Evolutionary conservation across 768 basidiomycete species (phyloP).

Genomic region (Coprinopsis strossmayeri): DNA sequence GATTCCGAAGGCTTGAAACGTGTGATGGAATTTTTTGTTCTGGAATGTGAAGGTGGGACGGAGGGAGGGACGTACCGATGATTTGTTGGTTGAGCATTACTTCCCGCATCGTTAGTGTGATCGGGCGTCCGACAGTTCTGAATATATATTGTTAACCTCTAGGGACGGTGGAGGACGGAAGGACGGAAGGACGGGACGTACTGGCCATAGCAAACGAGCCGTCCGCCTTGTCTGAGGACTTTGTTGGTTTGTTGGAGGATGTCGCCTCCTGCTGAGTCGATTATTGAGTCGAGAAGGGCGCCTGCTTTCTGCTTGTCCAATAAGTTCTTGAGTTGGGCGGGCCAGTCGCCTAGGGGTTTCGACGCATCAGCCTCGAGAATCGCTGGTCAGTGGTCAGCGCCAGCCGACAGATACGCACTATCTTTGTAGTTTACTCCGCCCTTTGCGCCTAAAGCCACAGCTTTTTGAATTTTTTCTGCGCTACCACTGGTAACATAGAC

Average conservation of each 20-base stretch:
- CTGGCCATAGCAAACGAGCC: conserved; percentile 65
- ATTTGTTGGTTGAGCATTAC: conserved; percentile 70
- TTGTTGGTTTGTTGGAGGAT: conserved; percentile 41
- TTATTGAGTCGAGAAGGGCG: conserved; percentile 47
- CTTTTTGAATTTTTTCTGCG: conserved; percentile 62
- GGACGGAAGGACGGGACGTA: conserved; percentile 26
- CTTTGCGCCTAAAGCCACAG: conserved; percentile 60
- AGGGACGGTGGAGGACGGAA: too few relatives aligned
- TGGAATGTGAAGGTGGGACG: background rate
- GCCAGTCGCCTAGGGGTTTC: conserved; percentile 41
- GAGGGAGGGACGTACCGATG: conserved; percentile 42
- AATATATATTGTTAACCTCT: too few relatives aligned
- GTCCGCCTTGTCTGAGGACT: conserved; percentile 50
- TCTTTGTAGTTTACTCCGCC: conserved; percentile 74
- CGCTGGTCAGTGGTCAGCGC: background rate
- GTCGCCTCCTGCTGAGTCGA: conserved; percentile 68
- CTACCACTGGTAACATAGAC: conserved; percentile 81
- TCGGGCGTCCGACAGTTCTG: conserved; percentile 57
- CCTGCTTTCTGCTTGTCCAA: conserved; percentile 29
- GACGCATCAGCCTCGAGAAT: background rate
- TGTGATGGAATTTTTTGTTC: background rate
- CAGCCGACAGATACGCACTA: conserved; percentile 29
- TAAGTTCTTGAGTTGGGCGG: conserved; percentile 35
- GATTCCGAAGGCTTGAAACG: too few relatives aligned
- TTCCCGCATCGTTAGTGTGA: conserved; percentile 71